These are phyloP conservation scores for Coniochaeta sp. DNA, from an alignment of 2,329 filamentous ascomycete species.

Conservation along the genomic window DNA sequence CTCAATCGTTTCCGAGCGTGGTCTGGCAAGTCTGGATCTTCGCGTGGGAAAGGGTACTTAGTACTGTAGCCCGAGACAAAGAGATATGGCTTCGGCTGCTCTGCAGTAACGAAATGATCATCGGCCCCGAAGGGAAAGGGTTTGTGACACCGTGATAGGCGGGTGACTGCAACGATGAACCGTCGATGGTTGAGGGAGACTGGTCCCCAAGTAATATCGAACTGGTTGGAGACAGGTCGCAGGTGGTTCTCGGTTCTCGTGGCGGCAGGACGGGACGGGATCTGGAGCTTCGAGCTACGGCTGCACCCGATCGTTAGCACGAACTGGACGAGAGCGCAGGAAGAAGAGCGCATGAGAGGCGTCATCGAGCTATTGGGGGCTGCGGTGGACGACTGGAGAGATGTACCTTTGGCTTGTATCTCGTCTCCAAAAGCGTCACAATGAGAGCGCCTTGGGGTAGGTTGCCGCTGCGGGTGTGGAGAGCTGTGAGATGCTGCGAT, in stretches of 20 bases:
- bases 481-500: slow-evolving; percentile 6
- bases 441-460: slow-evolving; percentile 2
- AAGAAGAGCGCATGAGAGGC: not conserved
- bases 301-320: not conserved
- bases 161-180: not conserved
- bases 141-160: not conserved
- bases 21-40: slow-evolving; percentile 4
- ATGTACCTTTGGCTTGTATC: not conserved
- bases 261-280: not conserved
- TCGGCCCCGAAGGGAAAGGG: not conserved
- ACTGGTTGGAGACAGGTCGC: not conserved
- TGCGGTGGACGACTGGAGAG: not conserved
- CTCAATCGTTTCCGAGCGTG: slow-evolving; percentile 27
- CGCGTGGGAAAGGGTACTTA: not conserved
- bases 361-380: not conserved
- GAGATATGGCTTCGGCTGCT: not conserved
- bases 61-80: slow-evolving; percentile 1
- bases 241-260: not conserved
- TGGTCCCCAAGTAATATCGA: not conserved
- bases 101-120: not conserved
- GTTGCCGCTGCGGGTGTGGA: slow-evolving; percentile 18
- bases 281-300: not conserved
- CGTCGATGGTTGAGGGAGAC: not conserved
- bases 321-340: not conserved
- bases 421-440: not conserved